These are phyloP conservation scores for Tolypocladium ovalisporum DNA, from an alignment of 2,329 filamentous ascomycete genomes.

Conservation along the genomic window DNA sequence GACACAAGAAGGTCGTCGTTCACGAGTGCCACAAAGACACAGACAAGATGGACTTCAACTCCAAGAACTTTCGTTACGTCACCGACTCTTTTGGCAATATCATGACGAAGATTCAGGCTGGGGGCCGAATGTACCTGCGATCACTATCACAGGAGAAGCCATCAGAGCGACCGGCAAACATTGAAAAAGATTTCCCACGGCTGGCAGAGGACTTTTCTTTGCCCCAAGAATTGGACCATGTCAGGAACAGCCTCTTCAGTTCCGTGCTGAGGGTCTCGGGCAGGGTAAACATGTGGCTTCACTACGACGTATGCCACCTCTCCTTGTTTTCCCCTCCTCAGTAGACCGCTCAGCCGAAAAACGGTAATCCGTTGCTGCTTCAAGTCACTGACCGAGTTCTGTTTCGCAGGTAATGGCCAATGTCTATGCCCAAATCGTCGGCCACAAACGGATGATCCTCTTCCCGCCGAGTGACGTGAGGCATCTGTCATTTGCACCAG, in stretches of 20 bases:
- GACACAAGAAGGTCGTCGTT: conserved; percentile 52
- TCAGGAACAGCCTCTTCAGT: conserved; percentile 57
- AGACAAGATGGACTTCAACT: conserved; percentile 66
- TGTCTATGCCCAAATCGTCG: conserved; percentile 67
- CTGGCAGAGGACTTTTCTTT: conserved; percentile 61
- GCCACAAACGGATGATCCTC: conserved; percentile 61
- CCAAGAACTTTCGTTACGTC: conserved; percentile 72
- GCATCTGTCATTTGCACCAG: conserved; percentile 59
- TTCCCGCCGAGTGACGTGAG: conserved; percentile 70
- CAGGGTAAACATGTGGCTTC: conserved; percentile 77
- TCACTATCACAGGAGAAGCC: conserved; percentile 62
- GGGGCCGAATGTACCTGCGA: conserved; percentile 64
- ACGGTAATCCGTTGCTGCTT: neutral
- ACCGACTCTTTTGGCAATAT: conserved; percentile 59
- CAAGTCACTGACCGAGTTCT: neutral
- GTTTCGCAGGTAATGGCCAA: conserved; percentile 66
- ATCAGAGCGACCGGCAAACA: conserved; percentile 55
- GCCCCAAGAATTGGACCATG: conserved; percentile 47
- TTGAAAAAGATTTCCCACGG: conserved; percentile 59
- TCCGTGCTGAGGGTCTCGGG: conserved; percentile 73
- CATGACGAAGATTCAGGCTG: conserved; percentile 45
- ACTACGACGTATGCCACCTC: conserved; percentile 58
- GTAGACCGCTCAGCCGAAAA: neutral
- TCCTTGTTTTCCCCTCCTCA: neutral
- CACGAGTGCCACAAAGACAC: conserved; percentile 50